A percentile compares a stretch with the other conserved stretches of the same genome.
phyloP scores from a whole-genome alignment of 228 moss, liverwort and hornwort genomes.

The Sphagnum magellanicum region DNA sequence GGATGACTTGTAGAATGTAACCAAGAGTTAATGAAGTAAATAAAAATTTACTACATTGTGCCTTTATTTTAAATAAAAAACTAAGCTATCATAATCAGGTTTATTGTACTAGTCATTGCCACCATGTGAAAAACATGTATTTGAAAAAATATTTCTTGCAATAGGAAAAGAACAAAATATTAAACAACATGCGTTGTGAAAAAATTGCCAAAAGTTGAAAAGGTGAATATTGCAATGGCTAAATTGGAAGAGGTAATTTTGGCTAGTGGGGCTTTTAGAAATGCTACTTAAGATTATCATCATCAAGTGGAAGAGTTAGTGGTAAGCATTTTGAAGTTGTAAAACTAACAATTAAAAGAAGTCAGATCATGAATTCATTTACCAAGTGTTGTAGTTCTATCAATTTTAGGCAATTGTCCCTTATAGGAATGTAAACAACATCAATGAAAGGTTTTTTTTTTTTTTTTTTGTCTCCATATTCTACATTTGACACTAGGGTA shows the following conservation, averaged over 20 bases:
- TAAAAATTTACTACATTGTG: constrained; percentile 52
- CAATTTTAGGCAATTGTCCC: no score
- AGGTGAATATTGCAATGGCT: constrained; percentile 39
- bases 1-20: constrained; percentile 67
- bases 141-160: constrained; percentile 15
- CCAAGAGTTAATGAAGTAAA: constrained; percentile 56
- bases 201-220: constrained; percentile 65
- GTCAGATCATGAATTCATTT: no score
- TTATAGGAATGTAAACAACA: no score
- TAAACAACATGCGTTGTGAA: constrained; percentile 65
- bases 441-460: no score
- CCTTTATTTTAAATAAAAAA: background rate
- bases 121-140: no score
- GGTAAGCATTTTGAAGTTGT: constrained; percentile 42
- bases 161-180: constrained; percentile 65
- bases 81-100: no score
- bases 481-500: no score
- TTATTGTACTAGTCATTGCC: no score
- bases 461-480: no score
- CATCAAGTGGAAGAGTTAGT: constrained; percentile 56
- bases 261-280: constrained; percentile 62
- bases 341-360: no score
- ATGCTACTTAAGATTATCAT: constrained; percentile 62
- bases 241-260: constrained; percentile 64
- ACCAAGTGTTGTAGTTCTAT: no score